Evolutionary conservation across 176 grass and related monocot genomes (phyloP).

Genomic region (Alloteropsis semialata): DNA sequence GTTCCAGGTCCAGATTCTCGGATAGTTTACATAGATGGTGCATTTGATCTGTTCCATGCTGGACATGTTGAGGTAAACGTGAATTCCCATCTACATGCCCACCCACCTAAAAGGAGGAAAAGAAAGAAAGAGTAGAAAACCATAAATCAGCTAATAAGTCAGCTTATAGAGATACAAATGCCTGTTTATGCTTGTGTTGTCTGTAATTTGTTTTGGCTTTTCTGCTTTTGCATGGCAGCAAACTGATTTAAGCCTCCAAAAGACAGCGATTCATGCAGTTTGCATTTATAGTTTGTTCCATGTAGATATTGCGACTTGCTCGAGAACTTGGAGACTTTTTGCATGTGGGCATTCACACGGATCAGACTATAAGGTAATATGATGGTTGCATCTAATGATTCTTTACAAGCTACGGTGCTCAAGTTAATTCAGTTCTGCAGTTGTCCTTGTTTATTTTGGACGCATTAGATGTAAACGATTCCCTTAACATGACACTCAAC

Average conservation of each 20-base stretch:
- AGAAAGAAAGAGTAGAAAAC: background rate
- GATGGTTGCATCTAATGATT: background rate
- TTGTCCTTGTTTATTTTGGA: background rate
- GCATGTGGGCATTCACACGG: conserved; percentile 92
- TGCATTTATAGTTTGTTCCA: conserved; percentile 42
- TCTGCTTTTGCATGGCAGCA: background rate
- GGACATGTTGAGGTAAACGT: conserved; percentile 91
- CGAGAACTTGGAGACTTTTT: conserved; percentile 94
- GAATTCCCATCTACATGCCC: background rate
- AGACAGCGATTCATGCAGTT: conserved; percentile 7
- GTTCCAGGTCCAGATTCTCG: conserved; percentile 82
- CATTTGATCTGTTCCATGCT: conserved; percentile 98
- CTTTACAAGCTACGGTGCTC: background rate
- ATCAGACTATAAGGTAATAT: conserved; percentile 88
- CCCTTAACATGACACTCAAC: background rate
- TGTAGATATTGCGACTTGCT: conserved; percentile 86
- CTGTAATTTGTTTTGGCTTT: background rate
- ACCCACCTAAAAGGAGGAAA: background rate
- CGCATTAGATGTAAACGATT: conserved; percentile 7
- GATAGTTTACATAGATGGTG: conserved; percentile 96
- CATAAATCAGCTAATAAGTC: background rate
- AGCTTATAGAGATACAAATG: background rate
- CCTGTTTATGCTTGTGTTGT: background rate
- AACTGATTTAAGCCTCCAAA: conserved; percentile 4
- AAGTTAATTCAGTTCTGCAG: conserved; percentile 18